These are phyloP conservation scores for Sugiyamaella floridensis DNA, from an alignment of 805 yeast species.

Conservation along the genomic window DNA sequence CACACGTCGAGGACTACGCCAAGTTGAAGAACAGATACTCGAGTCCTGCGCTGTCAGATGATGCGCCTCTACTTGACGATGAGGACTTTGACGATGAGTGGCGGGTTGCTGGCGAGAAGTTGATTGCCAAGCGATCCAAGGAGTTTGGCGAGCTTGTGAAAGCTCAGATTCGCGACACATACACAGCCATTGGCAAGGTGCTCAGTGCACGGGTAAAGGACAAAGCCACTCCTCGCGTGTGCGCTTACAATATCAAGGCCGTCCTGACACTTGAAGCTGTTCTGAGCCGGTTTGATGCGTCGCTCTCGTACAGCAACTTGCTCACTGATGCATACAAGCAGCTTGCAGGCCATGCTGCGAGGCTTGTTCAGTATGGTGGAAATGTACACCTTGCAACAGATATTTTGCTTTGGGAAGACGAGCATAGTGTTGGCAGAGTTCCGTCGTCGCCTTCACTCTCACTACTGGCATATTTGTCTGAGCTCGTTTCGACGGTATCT, in stretches of 20 bases:
- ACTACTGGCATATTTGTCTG: background rate
- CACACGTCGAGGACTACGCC: constrained; percentile 3
- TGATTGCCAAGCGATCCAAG: background rate
- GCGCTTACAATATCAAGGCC: background rate
- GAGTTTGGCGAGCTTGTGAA: background rate
- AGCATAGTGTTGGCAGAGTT: background rate
- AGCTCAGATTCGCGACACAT: background rate
- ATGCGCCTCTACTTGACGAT: constrained; percentile 1
- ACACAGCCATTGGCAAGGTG: background rate
- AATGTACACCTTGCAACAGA: background rate
- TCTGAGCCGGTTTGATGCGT: background rate
- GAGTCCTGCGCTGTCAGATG: background rate
- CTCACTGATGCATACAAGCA: background rate
- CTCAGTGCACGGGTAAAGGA: background rate
- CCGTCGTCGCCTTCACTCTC: background rate
- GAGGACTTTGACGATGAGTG: constrained; percentile 15
- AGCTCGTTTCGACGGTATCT: background rate
- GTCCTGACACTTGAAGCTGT: background rate
- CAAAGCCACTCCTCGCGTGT: background rate
- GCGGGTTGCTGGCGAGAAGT: constrained; percentile 1
- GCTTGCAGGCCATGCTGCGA: background rate
- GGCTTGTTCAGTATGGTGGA: background rate
- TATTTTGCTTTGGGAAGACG: background rate
- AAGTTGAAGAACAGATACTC: constrained; percentile 2
- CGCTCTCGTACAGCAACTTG: background rate